These are phyloP conservation scores for Pseudogymnoascus sp. DNA, from an alignment of 2,329 filamentous ascomycete species.

Conservation along the genomic window DNA sequence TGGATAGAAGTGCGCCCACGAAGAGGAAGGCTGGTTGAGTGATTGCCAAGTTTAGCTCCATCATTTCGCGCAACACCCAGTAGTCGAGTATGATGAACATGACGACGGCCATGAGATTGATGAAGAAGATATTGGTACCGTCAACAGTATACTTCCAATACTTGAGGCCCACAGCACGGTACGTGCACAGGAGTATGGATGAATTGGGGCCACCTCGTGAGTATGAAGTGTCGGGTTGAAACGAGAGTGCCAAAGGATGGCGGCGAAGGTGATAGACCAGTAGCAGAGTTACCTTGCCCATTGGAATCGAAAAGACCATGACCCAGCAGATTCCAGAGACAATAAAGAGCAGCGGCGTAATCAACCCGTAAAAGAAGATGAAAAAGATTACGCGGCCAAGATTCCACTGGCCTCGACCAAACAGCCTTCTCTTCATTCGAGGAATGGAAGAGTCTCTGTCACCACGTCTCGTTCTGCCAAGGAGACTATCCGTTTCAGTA, in stretches of 20 bases:
- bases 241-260: slow-evolving; percentile 85
- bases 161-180: slow-evolving; percentile 84
- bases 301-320: slow-evolving; percentile 94
- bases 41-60: slow-evolving; percentile 64
- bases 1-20: slow-evolving; percentile 72
- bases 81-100: slow-evolving; percentile 92
- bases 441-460: slow-evolving; percentile 33
- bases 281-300: slow-evolving; percentile 90
- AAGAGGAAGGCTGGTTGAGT: slow-evolving; percentile 85
- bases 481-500: slow-evolving; percentile 81
- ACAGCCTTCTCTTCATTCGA: slow-evolving; percentile 71
- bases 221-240: slow-evolving; percentile 76
- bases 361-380: slow-evolving; percentile 86
- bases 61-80: slow-evolving; percentile 60
- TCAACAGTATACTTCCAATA: slow-evolving; percentile 99
- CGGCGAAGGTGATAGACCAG: slow-evolving; percentile 86
- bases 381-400: slow-evolving; percentile 93
- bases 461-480: slow-evolving; percentile 57
- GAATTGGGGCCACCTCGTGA: slow-evolving; percentile 66
- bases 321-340: slow-evolving; percentile 92
- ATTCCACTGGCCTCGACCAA: slow-evolving; percentile 94
- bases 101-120: slow-evolving; percentile 93
- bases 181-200: slow-evolving; percentile 90
- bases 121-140: slow-evolving; percentile 97
- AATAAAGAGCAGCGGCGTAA: slow-evolving; percentile 76